Evolutionary conservation across 768 basidiomycete species (phyloP).

Genomic region (Melanogaster broomeanus): DNA sequence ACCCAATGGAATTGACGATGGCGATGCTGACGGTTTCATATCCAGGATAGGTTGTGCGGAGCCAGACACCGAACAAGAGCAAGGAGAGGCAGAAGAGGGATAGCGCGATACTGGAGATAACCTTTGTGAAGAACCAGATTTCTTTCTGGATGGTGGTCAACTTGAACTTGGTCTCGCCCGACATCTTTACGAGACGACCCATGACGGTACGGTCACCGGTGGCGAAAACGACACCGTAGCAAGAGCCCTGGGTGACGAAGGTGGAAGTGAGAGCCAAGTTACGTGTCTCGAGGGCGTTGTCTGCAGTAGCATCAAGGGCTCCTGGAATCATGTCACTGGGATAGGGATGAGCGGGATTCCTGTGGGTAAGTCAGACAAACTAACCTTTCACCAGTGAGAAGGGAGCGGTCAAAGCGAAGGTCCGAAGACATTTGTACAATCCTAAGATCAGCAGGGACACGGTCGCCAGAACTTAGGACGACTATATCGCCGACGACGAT

Average conservation of each 20-base stretch:
- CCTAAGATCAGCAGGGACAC: slow-evolving; percentile 61
- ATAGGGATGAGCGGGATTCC: background rate
- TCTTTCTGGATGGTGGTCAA: slow-evolving; percentile 50
- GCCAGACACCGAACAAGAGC: slow-evolving; percentile 45
- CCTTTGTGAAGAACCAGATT: slow-evolving; percentile 53
- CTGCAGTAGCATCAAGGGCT: slow-evolving; percentile 45
- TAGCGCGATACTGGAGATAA: slow-evolving; percentile 45
- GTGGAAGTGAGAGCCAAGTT: slow-evolving; percentile 52
- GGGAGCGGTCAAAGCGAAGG: slow-evolving; percentile 52
- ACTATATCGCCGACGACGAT: slow-evolving; percentile 61
- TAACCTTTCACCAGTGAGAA: slow-evolving; percentile 53
- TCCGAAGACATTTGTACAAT: slow-evolving; percentile 54
- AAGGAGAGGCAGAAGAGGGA: slow-evolving; percentile 43
- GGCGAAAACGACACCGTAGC: slow-evolving; percentile 42
- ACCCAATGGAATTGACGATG: slow-evolving; percentile 41
- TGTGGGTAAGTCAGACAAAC: background rate
- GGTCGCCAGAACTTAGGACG: slow-evolving; percentile 53
- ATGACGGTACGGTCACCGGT: slow-evolving; percentile 46
- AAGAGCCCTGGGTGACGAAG: slow-evolving; percentile 43
- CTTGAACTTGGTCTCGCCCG: slow-evolving; percentile 46
- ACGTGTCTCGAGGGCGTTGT: slow-evolving; percentile 49
- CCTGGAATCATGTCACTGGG: slow-evolving; percentile 45
- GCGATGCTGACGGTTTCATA: slow-evolving; percentile 36
- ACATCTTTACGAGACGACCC: slow-evolving; percentile 59
- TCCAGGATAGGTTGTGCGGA: slow-evolving; percentile 33